A percentile compares a stretch with the other conserved stretches of the same genome.
phyloP scores from a whole-genome alignment of 352 stramenopile species.

The Phytophthora constricta region DNA sequence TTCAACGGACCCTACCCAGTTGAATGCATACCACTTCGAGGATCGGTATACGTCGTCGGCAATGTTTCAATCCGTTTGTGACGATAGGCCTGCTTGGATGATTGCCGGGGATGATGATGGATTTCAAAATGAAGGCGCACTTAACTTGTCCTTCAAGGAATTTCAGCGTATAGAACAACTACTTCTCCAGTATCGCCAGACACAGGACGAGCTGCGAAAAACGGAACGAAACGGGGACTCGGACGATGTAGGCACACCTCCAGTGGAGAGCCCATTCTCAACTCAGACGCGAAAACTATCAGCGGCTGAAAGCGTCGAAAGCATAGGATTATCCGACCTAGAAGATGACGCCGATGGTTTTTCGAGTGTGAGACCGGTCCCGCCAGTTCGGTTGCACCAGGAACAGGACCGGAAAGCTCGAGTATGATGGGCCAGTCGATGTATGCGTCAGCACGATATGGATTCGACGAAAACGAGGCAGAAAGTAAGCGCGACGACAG shows the following conservation, averaged over 20 bases:
- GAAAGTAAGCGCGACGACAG: slow-evolving; percentile 28
- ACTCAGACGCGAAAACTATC: slow-evolving; percentile 62
- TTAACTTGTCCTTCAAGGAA: slow-evolving; percentile 79
- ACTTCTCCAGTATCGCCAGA: slow-evolving; percentile 80
- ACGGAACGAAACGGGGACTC: slow-evolving; percentile 37
- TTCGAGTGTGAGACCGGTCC: slow-evolving; percentile 83
- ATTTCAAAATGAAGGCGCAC: slow-evolving; percentile 18
- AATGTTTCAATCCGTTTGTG: slow-evolving; percentile 84
- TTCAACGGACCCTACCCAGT: slow-evolving; percentile 31
- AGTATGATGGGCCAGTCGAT: slow-evolving; percentile 81
- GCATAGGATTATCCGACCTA: slow-evolving; percentile 80
- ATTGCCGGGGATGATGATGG: slow-evolving; percentile 45
- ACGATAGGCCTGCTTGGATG: slow-evolving; percentile 67
- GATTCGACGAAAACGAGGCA: slow-evolving; percentile 44
- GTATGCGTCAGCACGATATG: slow-evolving; percentile 80
- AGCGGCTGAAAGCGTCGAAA: slow-evolving; percentile 80
- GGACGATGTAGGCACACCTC: slow-evolving; percentile 1
- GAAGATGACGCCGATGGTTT: slow-evolving; percentile 78
- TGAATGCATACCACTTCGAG: slow-evolving; percentile 21
- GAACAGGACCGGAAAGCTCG: slow-evolving; percentile 38
- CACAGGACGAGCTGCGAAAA: slow-evolving; percentile 64
- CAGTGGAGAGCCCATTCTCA: slow-evolving; percentile 19
- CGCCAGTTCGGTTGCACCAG: slow-evolving; percentile 41
- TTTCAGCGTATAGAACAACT: slow-evolving; percentile 89
- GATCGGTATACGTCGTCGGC: slow-evolving; percentile 45